Evolutionary conservation across 169 alveolate species (phyloP), one percentile per base, ranked within the genome.

Genomic region (Cystoisospora suis): DNA sequence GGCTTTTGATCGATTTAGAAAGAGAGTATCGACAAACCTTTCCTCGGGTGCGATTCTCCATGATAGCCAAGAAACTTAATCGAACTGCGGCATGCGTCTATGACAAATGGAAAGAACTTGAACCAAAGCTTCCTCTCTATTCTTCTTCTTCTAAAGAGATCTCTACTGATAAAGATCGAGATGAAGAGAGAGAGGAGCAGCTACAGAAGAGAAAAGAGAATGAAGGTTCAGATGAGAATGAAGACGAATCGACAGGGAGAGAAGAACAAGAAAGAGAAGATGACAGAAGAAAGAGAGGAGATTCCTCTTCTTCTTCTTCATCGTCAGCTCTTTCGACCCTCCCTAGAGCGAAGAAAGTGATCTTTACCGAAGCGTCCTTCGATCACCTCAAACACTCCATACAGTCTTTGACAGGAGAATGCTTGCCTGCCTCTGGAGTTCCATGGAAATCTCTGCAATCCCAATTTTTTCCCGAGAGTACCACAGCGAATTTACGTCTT

Each of bases 21-120:
- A 36, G 23, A 7, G 40, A 47, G 32, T 6, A 56, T 0, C 83
- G 83, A 23, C 7, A 5, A 0, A 72, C 58, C n/a, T n/a, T 40
- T 9, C 87, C 92, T 6, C 36, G 92, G n/a, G 87, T 72, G 49
- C 59, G 87, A n/a, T 87, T 81, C 80, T 86, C 81, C 27, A 29
- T 45, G 49, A 87, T 87, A 15, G 92, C 80, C 0, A 42, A 44
- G 0, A 44, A 53, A 0, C 69, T 87, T 0, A 87, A 87, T 34
- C 44, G 92, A 0, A 72, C 65, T 44, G 80, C 92, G 4, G 47
- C 69, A 27, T 47, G 81, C 77, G 92, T 87, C 15, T 87, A 83
- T 81, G 92, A 87, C 77, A 75, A 79, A 58, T 87, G 87, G 87
- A 29, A 83, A n/a, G 56, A 69, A 9, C 0, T 87, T 29, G 72